Percentiles rank a stretch among this genome's conserved stretches.
Conservation (phyloP, 164 flowering plant genomes). For the Cinnamomum chago region DNA sequence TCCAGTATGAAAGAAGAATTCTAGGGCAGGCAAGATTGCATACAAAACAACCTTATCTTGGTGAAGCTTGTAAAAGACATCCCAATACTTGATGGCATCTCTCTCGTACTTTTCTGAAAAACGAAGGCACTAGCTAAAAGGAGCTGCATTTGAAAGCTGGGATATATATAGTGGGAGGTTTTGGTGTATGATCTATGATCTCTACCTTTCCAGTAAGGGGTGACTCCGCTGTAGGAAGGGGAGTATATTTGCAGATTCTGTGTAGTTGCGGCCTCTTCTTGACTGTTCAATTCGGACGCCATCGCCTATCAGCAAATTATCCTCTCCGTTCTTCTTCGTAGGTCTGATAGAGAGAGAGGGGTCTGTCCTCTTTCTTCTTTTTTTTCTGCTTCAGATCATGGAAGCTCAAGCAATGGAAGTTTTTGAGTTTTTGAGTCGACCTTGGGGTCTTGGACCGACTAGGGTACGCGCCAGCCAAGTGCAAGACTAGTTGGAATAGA, state of each 20-base stretch:
- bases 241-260: conserved; percentile 55
- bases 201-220: conserved; percentile 77
- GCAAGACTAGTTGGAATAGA: too few species aligned
- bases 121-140: background rate
- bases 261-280: background rate
- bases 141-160: background rate
- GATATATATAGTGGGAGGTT: conserved; percentile 10
- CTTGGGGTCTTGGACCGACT: too few species aligned
- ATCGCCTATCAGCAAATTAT: background rate
- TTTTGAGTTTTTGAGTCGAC: too few species aligned
- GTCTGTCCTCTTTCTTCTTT: too few species aligned
- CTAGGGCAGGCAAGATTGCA: background rate
- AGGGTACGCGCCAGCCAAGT: too few species aligned
- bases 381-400: too few species aligned
- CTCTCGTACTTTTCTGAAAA: conserved; percentile 74
- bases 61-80: conserved; percentile 84
- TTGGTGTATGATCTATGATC: background rate
- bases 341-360: too few species aligned
- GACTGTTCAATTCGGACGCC: conserved; percentile 1
- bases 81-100: conserved; percentile 96
- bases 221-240: conserved; percentile 34
- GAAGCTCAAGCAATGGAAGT: too few species aligned
- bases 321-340: too few species aligned
- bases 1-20: background rate
- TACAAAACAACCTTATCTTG: conserved; percentile 53